These are phyloP conservation scores for Naegleria lovaniensis DNA, from an alignment of 208 protist species.

Conservation along the genomic window DNA sequence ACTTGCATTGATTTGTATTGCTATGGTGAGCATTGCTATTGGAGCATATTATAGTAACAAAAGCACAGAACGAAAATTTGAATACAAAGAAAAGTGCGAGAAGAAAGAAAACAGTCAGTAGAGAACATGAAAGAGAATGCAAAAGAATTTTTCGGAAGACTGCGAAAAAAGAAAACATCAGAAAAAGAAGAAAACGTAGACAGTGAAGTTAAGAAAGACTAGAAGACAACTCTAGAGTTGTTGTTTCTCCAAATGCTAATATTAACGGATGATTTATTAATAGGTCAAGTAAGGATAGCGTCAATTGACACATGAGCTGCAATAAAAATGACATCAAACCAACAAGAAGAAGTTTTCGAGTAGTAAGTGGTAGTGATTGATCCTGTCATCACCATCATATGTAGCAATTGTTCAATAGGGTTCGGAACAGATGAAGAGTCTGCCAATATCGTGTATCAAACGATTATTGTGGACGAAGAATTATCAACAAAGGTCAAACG, in stretches of 20 bases:
- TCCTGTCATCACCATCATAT: too few species aligned
- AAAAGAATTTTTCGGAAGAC: not conserved
- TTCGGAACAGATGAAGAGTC: not conserved
- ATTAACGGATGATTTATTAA: too few species aligned
- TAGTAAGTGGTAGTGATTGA: too few species aligned
- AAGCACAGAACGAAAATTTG: not conserved
- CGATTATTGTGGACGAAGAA: not conserved
- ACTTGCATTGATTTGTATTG: not conserved
- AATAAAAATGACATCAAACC: too few species aligned
- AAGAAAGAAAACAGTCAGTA: not conserved
- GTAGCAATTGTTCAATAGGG: not conserved
- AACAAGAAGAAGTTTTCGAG: too few species aligned
- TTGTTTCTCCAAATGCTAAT: too few species aligned
- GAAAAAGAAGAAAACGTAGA: too few species aligned
- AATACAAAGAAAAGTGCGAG: not conserved
- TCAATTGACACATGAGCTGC: too few species aligned
- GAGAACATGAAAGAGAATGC: not conserved
- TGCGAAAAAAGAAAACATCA: too few species aligned
- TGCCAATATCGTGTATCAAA: not conserved
- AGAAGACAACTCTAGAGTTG: too few species aligned
- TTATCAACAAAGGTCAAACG: not conserved
- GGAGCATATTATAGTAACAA: not conserved
- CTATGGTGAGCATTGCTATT: not conserved
- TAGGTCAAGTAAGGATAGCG: too few species aligned
- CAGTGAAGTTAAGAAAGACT: too few species aligned